A percentile compares a stretch with the other conserved stretches of the same genome.
These are phyloP conservation scores for Spinellus fusiger DNA, from an alignment of 192 early-diverging fungal genomes.

Conservation along the genomic window DNA sequence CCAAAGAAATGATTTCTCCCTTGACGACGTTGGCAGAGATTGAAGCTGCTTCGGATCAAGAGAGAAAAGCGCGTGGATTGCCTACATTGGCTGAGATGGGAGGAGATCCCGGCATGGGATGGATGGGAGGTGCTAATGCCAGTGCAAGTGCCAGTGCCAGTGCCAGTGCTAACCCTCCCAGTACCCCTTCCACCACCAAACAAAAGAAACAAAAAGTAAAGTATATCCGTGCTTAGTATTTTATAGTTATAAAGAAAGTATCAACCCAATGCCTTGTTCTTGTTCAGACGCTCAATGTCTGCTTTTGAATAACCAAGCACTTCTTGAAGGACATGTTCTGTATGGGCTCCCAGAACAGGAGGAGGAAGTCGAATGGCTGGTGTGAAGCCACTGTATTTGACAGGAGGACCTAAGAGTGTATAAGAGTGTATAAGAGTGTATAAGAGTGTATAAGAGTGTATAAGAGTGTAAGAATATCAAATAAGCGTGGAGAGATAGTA, in stretches of 20 bases:
- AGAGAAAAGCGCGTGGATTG: slow-evolving; percentile 26
- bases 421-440: no score
- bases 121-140: no score
- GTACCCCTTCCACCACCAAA: neutral
- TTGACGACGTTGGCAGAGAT: slow-evolving; percentile 22
- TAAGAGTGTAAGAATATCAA: slow-evolving; percentile 6
- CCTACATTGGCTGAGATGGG: slow-evolving; percentile 25
- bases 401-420: slow-evolving; percentile 60
- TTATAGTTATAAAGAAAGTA: no score
- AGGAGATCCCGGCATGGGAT: no score
- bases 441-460: no score
- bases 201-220: slow-evolving; percentile 29
- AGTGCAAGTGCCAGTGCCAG: neutral
- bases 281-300: neutral
- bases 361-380: slow-evolving; percentile 68
- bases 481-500: no score
- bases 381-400: slow-evolving; percentile 67
- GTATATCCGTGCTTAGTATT: slow-evolving; percentile 19
- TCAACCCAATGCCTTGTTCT: neutral
- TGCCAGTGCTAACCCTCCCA: neutral
- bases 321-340: slow-evolving; percentile 61
- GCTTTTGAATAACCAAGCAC: slow-evolving; percentile 58
- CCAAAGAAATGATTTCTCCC: slow-evolving; percentile 26
- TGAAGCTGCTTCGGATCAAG: slow-evolving; percentile 27
- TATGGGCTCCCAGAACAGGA: slow-evolving; percentile 85